Evolutionary conservation across 495 filamentous ascomycete species (phyloP).

Genomic region (Penicillium waksmanii): DNA sequence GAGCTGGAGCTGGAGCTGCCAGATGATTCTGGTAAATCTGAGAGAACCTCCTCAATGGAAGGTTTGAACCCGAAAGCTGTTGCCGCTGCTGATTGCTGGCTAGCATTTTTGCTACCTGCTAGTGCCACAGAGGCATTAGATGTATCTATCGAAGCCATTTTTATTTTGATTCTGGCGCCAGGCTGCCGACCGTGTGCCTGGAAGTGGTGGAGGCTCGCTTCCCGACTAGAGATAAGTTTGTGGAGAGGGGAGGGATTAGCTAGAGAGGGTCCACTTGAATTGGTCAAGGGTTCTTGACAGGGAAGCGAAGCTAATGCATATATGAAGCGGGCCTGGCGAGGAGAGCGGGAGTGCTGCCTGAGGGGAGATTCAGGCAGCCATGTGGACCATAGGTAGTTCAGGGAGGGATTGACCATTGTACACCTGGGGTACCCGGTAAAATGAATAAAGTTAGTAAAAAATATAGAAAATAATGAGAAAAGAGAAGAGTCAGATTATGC

Average conservation of each 20-base stretch:
- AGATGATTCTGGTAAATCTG: constrained; percentile 21
- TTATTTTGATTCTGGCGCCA: not conserved
- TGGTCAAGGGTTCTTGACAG: not conserved
- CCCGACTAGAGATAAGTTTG: not conserved
- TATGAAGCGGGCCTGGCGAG: not conserved
- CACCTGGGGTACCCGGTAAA: too few relatives aligned
- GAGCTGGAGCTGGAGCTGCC: constrained; percentile 19
- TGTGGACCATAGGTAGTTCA: too few relatives aligned
- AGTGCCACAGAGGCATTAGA: constrained; percentile 6
- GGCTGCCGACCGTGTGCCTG: constrained; percentile 8
- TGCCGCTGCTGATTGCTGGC: constrained; percentile 5
- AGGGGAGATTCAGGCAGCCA: constrained; percentile 4
- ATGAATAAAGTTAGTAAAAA: not conserved
- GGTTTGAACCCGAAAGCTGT: constrained; percentile 28
- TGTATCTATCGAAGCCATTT: constrained; percentile 28
- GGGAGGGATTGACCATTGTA: too few relatives aligned
- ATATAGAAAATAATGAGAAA: not conserved
- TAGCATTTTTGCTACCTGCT: constrained; percentile 12
- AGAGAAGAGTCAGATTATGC: too few relatives aligned
- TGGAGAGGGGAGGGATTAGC: not conserved
- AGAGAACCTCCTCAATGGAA: constrained; percentile 29
- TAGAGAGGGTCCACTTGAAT: not conserved
- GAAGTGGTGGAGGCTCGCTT: constrained; percentile 1
- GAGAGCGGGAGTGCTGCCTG: constrained; percentile 26
- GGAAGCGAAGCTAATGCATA: not conserved